These are phyloP conservation scores for Parastagonospora avenae DNA, from an alignment of 2,329 filamentous ascomycete genomes.

Conservation along the genomic window DNA sequence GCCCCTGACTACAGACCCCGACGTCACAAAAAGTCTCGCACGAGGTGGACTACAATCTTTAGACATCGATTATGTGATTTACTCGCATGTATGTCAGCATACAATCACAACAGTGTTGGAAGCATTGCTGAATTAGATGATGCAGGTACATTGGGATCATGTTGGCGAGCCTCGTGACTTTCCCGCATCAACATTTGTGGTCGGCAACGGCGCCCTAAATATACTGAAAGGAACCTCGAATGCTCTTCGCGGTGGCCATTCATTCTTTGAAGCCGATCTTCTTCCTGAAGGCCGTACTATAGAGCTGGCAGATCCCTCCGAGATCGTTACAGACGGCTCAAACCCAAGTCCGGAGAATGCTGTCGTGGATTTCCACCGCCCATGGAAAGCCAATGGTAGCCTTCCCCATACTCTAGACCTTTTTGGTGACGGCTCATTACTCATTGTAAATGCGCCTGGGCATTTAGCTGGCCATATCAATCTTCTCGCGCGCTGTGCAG, in stretches of 20 bases:
- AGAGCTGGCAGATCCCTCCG: conserved; percentile 49
- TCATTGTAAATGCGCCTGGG: conserved; percentile 58
- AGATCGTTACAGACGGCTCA: background rate
- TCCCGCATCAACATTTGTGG: conserved; percentile 44
- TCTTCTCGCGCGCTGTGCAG: conserved; percentile 50
- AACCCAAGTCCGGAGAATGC: conserved; percentile 1
- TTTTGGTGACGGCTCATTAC: conserved; percentile 55
- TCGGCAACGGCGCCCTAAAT: conserved; percentile 40
- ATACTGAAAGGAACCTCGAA: conserved; percentile 30
- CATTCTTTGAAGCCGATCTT: conserved; percentile 53
- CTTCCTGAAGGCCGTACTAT: conserved; percentile 49
- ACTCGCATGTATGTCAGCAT: conserved; percentile 45
- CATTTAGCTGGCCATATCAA: conserved; percentile 62
- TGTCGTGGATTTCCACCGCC: conserved; percentile 15
- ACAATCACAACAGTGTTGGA: background rate
- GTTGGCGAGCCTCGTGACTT: conserved; percentile 50
- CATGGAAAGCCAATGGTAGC: conserved; percentile 52
- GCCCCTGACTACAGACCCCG: conserved; percentile 49
- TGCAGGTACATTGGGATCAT: conserved; percentile 50
- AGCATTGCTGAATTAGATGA: background rate
- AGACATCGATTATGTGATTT: conserved; percentile 51
- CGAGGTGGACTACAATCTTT: conserved; percentile 41
- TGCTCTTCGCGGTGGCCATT: conserved; percentile 35
- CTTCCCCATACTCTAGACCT: conserved; percentile 56
- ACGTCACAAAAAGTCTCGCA: conserved; percentile 47